These are phyloP conservation scores for Penicillium sp. DNA, from an alignment of 2,329 filamentous ascomycete genomes.

Conservation along the genomic window DNA sequence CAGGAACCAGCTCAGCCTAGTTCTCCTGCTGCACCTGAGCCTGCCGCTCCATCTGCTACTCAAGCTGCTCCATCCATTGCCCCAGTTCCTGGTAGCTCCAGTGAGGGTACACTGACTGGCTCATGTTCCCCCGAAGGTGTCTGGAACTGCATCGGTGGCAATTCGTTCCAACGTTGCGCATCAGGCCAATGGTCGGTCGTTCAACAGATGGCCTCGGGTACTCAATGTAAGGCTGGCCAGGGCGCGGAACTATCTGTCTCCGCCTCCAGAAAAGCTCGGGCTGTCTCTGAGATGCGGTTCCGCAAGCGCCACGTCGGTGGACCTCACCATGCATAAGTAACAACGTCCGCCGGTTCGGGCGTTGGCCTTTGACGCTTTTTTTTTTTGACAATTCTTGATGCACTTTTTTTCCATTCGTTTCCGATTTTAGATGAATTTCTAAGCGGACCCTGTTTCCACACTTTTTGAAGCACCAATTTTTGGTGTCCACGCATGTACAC, in stretches of 20 bases:
- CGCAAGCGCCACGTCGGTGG: conserved; percentile 22
- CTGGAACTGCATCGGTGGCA: conserved; percentile 55
- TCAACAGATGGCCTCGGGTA: conserved; percentile 51
- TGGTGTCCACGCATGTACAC: too few relatives aligned
- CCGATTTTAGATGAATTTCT: conserved; percentile 1
- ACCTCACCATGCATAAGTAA: conserved; percentile 21
- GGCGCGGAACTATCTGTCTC: conserved; percentile 23
- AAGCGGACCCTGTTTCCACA: conserved; percentile 7
- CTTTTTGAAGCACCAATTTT: too few relatives aligned
- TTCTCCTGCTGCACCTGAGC: conserved; percentile 1
- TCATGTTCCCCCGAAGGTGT: conserved; percentile 50
- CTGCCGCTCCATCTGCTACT: conserved; percentile 1
- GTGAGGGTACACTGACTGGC: conserved; percentile 37
- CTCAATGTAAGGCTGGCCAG: conserved; percentile 45
- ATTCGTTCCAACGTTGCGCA: conserved; percentile 58
- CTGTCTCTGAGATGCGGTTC: conserved; percentile 26
- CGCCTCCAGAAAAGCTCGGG: conserved; percentile 22
- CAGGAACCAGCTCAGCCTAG: conserved; percentile 7
- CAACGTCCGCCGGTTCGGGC: conserved; percentile 19
- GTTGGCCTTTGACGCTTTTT: conserved; percentile 1
- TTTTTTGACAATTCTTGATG: conserved; percentile 1
- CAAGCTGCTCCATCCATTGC: conserved; percentile 5
- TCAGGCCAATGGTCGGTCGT: conserved; percentile 51
- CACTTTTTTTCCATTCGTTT: conserved; percentile 11
- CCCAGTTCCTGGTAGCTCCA: conserved; percentile 17